Base-by-base conservation (phyloP, 345 rosid genomes). In the Linum tenue region DNA sequence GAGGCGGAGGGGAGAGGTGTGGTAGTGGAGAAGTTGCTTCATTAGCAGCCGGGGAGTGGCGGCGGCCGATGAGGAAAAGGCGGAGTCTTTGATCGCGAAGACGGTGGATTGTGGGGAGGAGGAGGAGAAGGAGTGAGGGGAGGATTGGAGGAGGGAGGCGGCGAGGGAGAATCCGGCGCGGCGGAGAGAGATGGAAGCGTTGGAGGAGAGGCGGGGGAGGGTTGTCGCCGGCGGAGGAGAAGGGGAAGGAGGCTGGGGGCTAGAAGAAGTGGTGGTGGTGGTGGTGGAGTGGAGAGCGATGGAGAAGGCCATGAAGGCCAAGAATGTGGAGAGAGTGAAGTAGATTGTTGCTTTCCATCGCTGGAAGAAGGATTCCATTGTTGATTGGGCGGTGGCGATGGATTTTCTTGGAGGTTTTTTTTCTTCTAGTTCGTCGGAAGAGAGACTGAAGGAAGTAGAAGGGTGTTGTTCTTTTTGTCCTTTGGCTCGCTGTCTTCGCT, bases 291-390 rank as follows among this genome's bases (percentile, higher is more conserved):
- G 37, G 37, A 35, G 9, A 14, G 87, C 74, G 3, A 79, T 65
- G 71, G 88, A 81, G 87, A 88, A 78, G 59, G 94, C 87, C 62
- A 82, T 63, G 86, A 83, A 75, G 63, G 88, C 95, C 66, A 92
- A 69, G 59, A 83, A 75, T 35, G 78, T 75, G 15, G 97, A 82
- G 77, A 75, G 59, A 44, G 80, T 62, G 75, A 83, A 82, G 88
- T 80, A 87, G 75, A 80, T 66, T 0, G 86, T 82, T 39, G 76
- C 81, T n/a, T 65, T 82, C 84, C 89, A 80, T 80, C 86, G 76
- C 15, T 70, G 63, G 39, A 59, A 72, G 79, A 68, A 69, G 63
- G 11, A 48, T 3, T 41, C 72, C 81, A 77, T 79, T 60, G 72
- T 10, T 35, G n/a, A 22, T 22, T 22, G 31, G 31, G 31, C 31